These are phyloP conservation scores for Podila minutissima DNA, from an alignment of 192 early-diverging fungal genomes.

Conservation along the genomic window DNA sequence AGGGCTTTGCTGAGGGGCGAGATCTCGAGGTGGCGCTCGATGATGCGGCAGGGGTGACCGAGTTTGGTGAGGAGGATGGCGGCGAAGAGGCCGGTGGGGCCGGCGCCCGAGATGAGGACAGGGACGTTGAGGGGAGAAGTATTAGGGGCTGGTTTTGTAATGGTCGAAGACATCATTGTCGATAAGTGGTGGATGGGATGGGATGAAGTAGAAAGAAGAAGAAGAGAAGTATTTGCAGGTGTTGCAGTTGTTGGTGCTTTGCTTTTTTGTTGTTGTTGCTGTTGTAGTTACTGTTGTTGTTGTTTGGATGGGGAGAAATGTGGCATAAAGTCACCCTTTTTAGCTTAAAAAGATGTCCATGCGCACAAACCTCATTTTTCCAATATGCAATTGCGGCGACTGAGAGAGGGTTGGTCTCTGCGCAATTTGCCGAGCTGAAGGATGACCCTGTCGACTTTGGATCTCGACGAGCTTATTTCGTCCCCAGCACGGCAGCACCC, in stretches of 20 bases:
- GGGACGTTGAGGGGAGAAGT: slow-evolving; percentile 10
- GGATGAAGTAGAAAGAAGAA: background rate
- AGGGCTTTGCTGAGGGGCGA: slow-evolving; percentile 38
- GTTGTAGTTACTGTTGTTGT: background rate
- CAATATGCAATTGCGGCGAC: too few species aligned
- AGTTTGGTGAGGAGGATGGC: slow-evolving; percentile 45
- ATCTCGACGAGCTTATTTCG: too few species aligned
- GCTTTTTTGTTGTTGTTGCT: background rate
- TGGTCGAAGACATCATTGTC: background rate
- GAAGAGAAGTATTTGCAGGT: background rate
- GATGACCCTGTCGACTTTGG: too few species aligned
- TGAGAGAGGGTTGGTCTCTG: too few species aligned
- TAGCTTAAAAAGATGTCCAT: too few species aligned
- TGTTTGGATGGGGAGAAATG: background rate
- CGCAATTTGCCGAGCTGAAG: too few species aligned
- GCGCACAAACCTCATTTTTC: slow-evolving; percentile 4
- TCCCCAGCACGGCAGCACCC: too few species aligned
- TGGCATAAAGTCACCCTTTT: background rate
- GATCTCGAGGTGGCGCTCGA: slow-evolving; percentile 36
- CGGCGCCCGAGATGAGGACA: slow-evolving; percentile 46
- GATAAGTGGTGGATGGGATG: background rate
- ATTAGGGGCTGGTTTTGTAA: background rate
- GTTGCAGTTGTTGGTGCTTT: background rate
- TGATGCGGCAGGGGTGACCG: slow-evolving; percentile 38
- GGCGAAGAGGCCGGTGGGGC: slow-evolving; percentile 37